phyloP scores from a whole-genome alignment of 371 early-diverging fungal species.

The Mucor indicus region DNA sequence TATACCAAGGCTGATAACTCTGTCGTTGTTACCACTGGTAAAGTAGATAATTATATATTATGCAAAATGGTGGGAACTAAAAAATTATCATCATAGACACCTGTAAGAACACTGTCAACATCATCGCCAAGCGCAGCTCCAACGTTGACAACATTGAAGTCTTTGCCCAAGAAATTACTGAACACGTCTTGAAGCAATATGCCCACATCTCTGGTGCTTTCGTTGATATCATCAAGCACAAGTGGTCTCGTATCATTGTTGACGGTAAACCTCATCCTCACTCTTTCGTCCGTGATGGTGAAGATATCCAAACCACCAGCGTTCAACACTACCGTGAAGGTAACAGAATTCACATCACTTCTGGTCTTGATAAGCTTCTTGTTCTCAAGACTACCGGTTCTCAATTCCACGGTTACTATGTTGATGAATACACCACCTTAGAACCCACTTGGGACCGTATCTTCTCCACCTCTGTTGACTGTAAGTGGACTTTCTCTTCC shows the following conservation, averaged over 20 bases:
- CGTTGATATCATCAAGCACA: slow-evolving; percentile 74
- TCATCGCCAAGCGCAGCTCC: slow-evolving; percentile 69
- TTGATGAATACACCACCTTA: slow-evolving; percentile 76
- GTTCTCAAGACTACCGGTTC: slow-evolving; percentile 84
- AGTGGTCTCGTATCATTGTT: slow-evolving; percentile 73
- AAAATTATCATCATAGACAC: slow-evolving; percentile 40
- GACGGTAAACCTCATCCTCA: slow-evolving; percentile 73
- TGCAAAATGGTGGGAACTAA: not conserved
- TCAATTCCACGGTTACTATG: slow-evolving; percentile 74
- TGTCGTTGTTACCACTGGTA: slow-evolving; percentile 49
- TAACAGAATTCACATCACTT: slow-evolving; percentile 51
- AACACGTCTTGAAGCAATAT: slow-evolving; percentile 74
- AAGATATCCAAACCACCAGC: slow-evolving; percentile 65
- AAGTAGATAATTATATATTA: not conserved
- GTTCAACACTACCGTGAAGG: slow-evolving; percentile 56
- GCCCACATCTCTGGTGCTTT: slow-evolving; percentile 65
- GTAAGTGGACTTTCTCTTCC: slow-evolving; percentile 63
- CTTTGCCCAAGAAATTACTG: slow-evolving; percentile 69
- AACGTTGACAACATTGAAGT: slow-evolving; percentile 74
- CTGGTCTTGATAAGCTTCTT: slow-evolving; percentile 61
- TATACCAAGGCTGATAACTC: slow-evolving; percentile 84
- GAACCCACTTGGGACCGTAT: slow-evolving; percentile 78
- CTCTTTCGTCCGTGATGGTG: slow-evolving; percentile 78
- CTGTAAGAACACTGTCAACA: slow-evolving; percentile 82
- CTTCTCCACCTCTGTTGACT: slow-evolving; percentile 75